These are phyloP conservation scores for Sabuloglossum arenarium DNA, from an alignment of 495 filamentous ascomycete species.

Conservation along the genomic window DNA sequence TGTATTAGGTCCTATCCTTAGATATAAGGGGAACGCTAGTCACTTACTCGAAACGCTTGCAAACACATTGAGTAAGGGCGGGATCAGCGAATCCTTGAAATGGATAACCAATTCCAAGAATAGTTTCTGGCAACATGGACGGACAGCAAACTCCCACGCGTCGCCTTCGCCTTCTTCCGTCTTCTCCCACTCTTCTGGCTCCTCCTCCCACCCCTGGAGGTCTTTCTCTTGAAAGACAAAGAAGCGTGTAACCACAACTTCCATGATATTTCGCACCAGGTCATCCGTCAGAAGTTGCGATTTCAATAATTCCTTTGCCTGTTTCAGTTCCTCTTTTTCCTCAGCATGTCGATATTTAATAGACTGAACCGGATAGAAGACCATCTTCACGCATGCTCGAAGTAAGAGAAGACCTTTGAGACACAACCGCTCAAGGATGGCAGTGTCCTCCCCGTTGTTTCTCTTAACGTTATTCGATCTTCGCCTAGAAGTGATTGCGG, in stretches of 20 bases:
- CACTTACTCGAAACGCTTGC: conserved; percentile 41
- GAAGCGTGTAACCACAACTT: conserved; percentile 64
- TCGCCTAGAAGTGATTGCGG: conserved; percentile 14
- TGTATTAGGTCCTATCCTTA: conserved; percentile 1
- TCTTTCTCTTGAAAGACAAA: conserved; percentile 75
- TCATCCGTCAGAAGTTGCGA: conserved; percentile 48
- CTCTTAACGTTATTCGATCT: conserved; percentile 28
- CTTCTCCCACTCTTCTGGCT: conserved; percentile 83
- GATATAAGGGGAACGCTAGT: neutral
- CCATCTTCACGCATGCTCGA: conserved; percentile 65
- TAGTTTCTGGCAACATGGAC: conserved; percentile 79
- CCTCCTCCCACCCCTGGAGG: conserved; percentile 75
- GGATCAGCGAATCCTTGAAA: conserved; percentile 56
- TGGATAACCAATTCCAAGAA: conserved; percentile 81
- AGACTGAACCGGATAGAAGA: conserved; percentile 54
- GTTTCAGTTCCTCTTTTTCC: conserved; percentile 45
- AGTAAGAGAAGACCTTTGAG: conserved; percentile 66
- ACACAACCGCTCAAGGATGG: conserved; percentile 49
- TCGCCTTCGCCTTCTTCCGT: conserved; percentile 60
- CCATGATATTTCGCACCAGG: conserved; percentile 58
- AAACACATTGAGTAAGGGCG: conserved; percentile 63
- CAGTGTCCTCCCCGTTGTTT: conserved; percentile 20
- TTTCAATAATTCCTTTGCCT: conserved; percentile 42
- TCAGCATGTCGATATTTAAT: conserved; percentile 59
- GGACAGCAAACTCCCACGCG: conserved; percentile 70